phyloP scores from a whole-genome alignment of 371 early-diverging fungal species.

The Syncephalis plumigaleata region DNA sequence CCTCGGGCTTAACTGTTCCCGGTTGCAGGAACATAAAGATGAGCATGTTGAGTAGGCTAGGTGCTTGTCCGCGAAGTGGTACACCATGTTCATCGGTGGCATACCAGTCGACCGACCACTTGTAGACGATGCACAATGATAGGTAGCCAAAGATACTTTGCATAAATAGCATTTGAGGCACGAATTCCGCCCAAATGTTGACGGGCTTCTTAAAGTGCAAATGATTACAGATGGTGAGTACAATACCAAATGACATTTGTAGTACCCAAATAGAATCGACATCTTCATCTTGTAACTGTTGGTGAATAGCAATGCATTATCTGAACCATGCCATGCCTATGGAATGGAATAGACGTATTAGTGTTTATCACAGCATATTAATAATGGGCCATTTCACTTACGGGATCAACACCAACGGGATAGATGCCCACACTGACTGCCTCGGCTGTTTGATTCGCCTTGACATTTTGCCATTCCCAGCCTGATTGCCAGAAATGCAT shows the following conservation, averaged over 20 bases:
- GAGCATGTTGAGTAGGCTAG: constrained; percentile 92
- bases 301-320: constrained; percentile 83
- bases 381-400: too few species aligned
- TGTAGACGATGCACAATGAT: constrained; percentile 81
- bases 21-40: constrained; percentile 98
- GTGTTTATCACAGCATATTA: constrained; percentile 4
- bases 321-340: constrained; percentile 91
- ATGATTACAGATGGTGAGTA: constrained; percentile 84
- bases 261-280: constrained; percentile 93
- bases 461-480: constrained; percentile 41
- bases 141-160: constrained; percentile 93
- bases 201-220: constrained; percentile 65
- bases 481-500: constrained; percentile 64
- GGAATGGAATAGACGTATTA: too few species aligned
- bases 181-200: constrained; percentile 68
- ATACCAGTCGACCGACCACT: constrained; percentile 92
- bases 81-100: constrained; percentile 46
- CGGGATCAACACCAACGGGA: constrained; percentile 65
- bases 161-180: constrained; percentile 95
- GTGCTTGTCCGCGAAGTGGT: constrained; percentile 55
- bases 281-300: constrained; percentile 99
- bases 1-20: constrained; percentile 60
- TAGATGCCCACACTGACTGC: constrained; percentile 31
- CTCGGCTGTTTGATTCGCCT: constrained; percentile 22
- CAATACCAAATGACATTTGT: constrained; percentile 97